Conservation (phyloP, 352 stramenopile genomes). For the Globisporangium spinosum region DNA sequence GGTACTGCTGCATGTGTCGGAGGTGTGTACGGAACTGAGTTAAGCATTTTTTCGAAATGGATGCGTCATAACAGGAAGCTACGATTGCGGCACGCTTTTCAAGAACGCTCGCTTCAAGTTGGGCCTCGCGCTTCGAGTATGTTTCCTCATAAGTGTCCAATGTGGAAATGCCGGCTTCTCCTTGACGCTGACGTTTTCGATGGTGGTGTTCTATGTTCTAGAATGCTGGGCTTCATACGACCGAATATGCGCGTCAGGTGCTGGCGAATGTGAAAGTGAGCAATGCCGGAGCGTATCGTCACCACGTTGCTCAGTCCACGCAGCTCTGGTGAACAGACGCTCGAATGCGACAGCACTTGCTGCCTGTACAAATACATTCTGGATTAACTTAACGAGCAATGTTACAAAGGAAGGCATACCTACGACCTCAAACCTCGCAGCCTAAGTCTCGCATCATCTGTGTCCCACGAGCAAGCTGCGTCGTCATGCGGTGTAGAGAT, state of each 20-base stretch:
- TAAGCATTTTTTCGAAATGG: neutral
- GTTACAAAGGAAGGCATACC: constrained; percentile 9
- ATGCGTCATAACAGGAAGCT: constrained; percentile 44
- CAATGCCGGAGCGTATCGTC: constrained; percentile 65
- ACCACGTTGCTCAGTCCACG: constrained; percentile 49
- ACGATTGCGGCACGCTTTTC: constrained; percentile 75
- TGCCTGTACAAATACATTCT: neutral
- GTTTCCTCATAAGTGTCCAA: neutral
- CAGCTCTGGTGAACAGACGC: constrained; percentile 49
- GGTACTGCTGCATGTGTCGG: neutral
- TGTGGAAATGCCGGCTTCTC: neutral
- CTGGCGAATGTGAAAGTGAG: constrained; percentile 64
- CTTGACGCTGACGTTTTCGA: neutral
- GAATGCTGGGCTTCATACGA: constrained; percentile 64
- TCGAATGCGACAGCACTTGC: neutral
- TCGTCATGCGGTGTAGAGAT: constrained; percentile 41
- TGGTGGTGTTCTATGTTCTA: constrained; percentile 5
- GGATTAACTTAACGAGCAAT: neutral
- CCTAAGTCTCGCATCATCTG: constrained; percentile 33
- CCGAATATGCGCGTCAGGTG: constrained; percentile 62
- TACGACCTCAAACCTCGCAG: constrained; percentile 10
- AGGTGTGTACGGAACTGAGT: neutral
- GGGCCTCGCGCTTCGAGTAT: constrained; percentile 59
- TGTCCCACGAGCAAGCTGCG: constrained; percentile 32
- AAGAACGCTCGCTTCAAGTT: constrained; percentile 82